phyloP scores from a whole-genome alignment of 345 rosid genomes.

The Raphanus sativus region DNA sequence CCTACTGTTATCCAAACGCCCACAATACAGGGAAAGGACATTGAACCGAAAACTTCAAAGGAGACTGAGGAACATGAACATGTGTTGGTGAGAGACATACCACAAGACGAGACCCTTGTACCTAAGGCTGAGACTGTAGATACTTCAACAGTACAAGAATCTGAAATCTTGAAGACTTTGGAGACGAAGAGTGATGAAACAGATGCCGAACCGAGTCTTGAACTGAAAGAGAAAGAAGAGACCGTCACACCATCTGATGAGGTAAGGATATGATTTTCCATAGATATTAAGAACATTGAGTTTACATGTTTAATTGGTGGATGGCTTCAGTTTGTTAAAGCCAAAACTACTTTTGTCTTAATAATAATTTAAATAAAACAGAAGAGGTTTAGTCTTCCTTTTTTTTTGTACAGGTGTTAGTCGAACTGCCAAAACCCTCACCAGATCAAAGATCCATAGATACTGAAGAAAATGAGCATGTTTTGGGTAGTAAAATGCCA shows the following conservation, averaged over 20 bases:
- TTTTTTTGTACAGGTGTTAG: neutral
- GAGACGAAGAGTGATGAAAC: neutral
- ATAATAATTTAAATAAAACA: neutral
- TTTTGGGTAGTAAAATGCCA: neutral
- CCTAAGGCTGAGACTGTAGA: slow-evolving; percentile 16
- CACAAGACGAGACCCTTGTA: slow-evolving; percentile 6
- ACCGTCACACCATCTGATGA: slow-evolving; percentile 37
- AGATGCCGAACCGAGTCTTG: neutral
- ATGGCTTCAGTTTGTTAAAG: neutral
- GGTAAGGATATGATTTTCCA: slow-evolving; percentile 35
- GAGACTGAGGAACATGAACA: slow-evolving; percentile 21
- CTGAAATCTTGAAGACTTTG: neutral
- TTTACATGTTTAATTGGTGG: neutral
- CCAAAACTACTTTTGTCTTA: slow-evolving; percentile 8
- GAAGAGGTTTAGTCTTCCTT: neutral
- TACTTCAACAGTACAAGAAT: slow-evolving; percentile 7
- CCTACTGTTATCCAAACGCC: neutral
- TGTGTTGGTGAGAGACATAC: slow-evolving; percentile 17
- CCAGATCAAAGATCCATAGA: slow-evolving; percentile 7
- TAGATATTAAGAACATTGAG: neutral
- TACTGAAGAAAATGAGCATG: slow-evolving; percentile 3
- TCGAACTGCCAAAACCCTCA: neutral
- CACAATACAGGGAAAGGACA: neutral
- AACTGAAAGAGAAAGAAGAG: slow-evolving; percentile 26
- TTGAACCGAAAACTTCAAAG: neutral